Evolutionary conservation across 805 yeast species (phyloP).

Genomic region (Suhomyces faveliae): DNA sequence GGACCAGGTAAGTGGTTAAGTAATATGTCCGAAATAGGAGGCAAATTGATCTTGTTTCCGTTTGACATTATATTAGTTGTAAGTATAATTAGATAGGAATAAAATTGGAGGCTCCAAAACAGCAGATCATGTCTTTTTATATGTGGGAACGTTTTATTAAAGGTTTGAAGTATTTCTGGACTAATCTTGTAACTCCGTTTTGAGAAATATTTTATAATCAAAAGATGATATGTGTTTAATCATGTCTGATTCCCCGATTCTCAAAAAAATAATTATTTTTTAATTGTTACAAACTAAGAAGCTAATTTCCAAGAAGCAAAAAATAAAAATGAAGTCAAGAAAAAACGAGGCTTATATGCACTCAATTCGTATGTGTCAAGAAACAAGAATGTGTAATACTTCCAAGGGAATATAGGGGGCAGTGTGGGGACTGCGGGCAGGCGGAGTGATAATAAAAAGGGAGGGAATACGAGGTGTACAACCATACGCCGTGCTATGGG

Average conservation of each 20-base stretch:
- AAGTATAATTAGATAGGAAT: neutral
- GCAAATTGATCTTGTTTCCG: slow-evolving; percentile 32
- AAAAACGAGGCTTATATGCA: neutral
- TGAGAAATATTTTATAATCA: slow-evolving; percentile 3
- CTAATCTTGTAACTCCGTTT: slow-evolving; percentile 5
- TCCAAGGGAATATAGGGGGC: neutral
- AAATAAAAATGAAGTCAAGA: neutral
- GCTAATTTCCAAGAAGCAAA: neutral
- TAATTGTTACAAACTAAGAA: neutral
- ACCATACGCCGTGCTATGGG: neutral
- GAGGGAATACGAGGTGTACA: too few species aligned
- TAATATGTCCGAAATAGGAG: slow-evolving; percentile 44
- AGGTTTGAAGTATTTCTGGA: slow-evolving; percentile 3
- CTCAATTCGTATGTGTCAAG: neutral
- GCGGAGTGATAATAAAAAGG: too few species aligned
- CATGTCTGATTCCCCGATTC: slow-evolving; percentile 6
- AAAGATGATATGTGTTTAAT: slow-evolving; percentile 6
- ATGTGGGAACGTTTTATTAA: neutral
- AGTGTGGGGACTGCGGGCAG: neutral
- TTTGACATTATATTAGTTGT: slow-evolving; percentile 3
- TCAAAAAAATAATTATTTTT: neutral
- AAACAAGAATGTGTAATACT: neutral
- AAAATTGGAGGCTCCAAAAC: neutral
- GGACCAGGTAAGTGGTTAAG: slow-evolving; percentile 10
- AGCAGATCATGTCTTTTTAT: slow-evolving; percentile 1